phyloP scores from a whole-genome alignment of 192 early-diverging fungal genomes.

The Coemansia interrupta region DNA sequence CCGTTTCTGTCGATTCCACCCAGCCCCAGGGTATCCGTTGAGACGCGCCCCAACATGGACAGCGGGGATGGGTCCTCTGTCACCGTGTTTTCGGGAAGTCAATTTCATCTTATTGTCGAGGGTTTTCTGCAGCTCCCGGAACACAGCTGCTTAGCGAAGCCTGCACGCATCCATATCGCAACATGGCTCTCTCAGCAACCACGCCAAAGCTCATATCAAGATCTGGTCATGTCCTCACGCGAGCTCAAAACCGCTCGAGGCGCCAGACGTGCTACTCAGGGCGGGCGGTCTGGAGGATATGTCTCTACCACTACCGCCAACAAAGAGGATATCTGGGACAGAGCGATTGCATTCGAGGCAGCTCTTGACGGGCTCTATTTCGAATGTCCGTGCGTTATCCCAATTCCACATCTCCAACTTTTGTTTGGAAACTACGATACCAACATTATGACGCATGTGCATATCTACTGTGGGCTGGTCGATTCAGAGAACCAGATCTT shows the following conservation, averaged over 20 bases:
- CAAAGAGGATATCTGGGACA: constrained; percentile 10
- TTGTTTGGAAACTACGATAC: constrained; percentile 26
- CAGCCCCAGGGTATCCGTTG: constrained; percentile 25
- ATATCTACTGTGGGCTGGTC: constrained; percentile 33
- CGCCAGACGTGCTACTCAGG: background rate
- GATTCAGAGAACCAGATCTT: constrained; percentile 16
- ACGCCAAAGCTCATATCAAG: constrained; percentile 8
- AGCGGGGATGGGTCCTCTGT: constrained; percentile 3
- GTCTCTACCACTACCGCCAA: background rate
- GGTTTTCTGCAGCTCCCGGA: constrained; percentile 36
- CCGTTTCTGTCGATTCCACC: constrained; percentile 30
- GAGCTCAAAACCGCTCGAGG: constrained; percentile 23
- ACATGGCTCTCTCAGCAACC: constrained; percentile 38
- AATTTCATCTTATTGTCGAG: constrained; percentile 43
- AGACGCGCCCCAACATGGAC: constrained; percentile 35
- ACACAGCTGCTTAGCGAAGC: background rate
- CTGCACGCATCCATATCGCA: constrained; percentile 19
- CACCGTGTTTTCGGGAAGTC: constrained; percentile 31
- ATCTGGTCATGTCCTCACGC: constrained; percentile 14
- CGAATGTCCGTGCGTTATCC: constrained; percentile 34
- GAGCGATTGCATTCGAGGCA: constrained; percentile 31
- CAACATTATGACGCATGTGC: constrained; percentile 24
- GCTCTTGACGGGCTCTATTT: constrained; percentile 36
- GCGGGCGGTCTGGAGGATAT: background rate
- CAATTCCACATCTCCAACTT: constrained; percentile 27